Evolutionary conservation across 2,329 filamentous ascomycete genomes (phyloP).

Genomic region (Fusarium sp.): DNA sequence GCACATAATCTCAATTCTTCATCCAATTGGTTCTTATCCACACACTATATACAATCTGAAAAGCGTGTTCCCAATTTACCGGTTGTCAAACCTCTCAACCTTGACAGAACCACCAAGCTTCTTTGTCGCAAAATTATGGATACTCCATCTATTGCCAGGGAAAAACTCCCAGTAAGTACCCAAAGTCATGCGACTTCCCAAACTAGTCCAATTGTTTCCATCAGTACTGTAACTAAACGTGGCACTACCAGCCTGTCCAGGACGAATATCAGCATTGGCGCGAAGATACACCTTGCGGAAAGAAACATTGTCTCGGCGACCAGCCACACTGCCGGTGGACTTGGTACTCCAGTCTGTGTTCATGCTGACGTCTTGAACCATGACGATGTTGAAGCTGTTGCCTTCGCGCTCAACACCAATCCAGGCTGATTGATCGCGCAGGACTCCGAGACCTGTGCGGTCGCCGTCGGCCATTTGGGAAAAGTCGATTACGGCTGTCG

Average conservation of each 20-base stretch:
- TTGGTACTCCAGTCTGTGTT: constrained; percentile 16
- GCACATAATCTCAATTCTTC: neutral
- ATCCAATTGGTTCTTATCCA: neutral
- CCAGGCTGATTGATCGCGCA: constrained; percentile 13
- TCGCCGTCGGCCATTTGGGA: constrained; percentile 15
- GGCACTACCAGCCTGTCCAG: constrained; percentile 9
- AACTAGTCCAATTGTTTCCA: neutral
- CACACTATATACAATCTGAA: neutral
- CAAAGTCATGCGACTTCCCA: neutral
- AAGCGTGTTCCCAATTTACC: accelerated
- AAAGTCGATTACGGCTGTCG: neutral
- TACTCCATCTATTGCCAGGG: constrained; percentile 8
- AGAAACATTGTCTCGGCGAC: neutral
- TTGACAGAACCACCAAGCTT: constrained; percentile 2
- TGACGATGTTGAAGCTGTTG: constrained; percentile 5
- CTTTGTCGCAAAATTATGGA: constrained; percentile 3
- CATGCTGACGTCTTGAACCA: constrained; percentile 3
- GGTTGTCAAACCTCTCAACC: constrained; percentile 9
- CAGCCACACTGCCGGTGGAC: neutral
- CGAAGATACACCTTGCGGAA: constrained; percentile 18
- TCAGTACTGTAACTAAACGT: constrained; percentile 12
- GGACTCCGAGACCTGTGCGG: neutral
- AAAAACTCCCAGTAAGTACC: constrained; percentile 21
- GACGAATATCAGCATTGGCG: neutral
- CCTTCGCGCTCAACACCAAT: constrained; percentile 16